These are phyloP conservation scores for Phytophthora fragariaefolia DNA, from an alignment of 352 stramenopile species.

Conservation along the genomic window DNA sequence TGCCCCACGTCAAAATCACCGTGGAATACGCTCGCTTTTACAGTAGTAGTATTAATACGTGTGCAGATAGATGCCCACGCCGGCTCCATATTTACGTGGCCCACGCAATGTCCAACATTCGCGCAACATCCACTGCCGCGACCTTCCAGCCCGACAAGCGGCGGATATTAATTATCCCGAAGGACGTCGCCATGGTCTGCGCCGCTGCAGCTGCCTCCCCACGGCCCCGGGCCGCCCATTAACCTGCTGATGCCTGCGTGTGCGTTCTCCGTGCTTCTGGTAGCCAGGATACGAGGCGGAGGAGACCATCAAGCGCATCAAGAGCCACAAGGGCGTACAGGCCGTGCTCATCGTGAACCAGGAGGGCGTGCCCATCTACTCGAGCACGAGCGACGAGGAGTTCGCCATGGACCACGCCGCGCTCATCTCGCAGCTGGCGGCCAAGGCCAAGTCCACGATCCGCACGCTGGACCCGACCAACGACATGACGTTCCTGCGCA, in stretches of 20 bases:
- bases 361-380: conserved; percentile 93
- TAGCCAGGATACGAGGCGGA: conserved; percentile 92
- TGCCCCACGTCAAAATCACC: too few relatives aligned
- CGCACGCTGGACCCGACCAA: conserved; percentile 92
- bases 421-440: conserved; percentile 89
- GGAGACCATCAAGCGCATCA: conserved; percentile 95
- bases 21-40: too few relatives aligned
- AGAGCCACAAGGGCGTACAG: conserved; percentile 94
- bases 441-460: conserved; percentile 92
- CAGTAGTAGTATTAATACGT: too few relatives aligned
- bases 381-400: conserved; percentile 91
- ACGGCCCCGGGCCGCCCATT: neutral
- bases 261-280: neutral
- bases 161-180: neutral
- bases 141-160: neutral
- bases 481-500: conserved; percentile 94
- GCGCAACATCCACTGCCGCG: neutral
- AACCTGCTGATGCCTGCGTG: neutral
- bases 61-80: too few relatives aligned
- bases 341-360: conserved; percentile 94
- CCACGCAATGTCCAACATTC: too few relatives aligned
- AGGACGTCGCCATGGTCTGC: neutral
- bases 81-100: neutral
- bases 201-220: neutral
- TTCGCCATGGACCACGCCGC: conserved; percentile 88